Evolutionary conservation across 768 basidiomycete species (phyloP).

Genomic region (Pulveroboletus frians): DNA sequence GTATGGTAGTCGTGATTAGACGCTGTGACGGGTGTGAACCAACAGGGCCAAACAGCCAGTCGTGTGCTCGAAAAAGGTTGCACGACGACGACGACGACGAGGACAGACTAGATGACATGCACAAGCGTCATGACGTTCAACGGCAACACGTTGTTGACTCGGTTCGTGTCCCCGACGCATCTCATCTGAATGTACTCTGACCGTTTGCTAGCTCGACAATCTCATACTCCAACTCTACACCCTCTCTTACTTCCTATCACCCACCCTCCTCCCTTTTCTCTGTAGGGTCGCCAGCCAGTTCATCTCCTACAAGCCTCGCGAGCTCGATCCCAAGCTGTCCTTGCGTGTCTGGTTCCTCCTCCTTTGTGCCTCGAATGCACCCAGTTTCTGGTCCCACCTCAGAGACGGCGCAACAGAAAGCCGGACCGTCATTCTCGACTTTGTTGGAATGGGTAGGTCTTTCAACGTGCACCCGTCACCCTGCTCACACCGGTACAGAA

Average conservation of each 20-base stretch:
- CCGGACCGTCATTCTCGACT: constrained; percentile 68
- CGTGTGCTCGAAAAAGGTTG: constrained; percentile 1
- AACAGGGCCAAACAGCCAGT: constrained; percentile 29
- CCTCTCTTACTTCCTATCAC: constrained; percentile 73
- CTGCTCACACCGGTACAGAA: constrained; percentile 33
- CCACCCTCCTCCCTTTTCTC: constrained; percentile 42
- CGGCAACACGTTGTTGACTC: constrained; percentile 67
- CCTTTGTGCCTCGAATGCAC: constrained; percentile 52
- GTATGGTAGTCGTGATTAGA: not conserved
- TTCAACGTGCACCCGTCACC: not conserved
- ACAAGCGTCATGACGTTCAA: constrained; percentile 58
- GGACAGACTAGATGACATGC: constrained; percentile 44
- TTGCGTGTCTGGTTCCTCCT: constrained; percentile 63
- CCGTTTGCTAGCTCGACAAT: constrained; percentile 51
- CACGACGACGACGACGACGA: constrained; percentile 17
- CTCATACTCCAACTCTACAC: constrained; percentile 69
- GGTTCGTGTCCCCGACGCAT: constrained; percentile 35
- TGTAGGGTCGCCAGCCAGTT: constrained; percentile 55
- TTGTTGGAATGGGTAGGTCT: constrained; percentile 68
- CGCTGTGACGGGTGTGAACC: not conserved
- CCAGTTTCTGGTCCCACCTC: constrained; percentile 59
- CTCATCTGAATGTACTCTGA: constrained; percentile 6
- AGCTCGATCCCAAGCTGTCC: constrained; percentile 59
- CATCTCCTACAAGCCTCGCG: constrained; percentile 61
- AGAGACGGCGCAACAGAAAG: constrained; percentile 48